phyloP scores from a whole-genome alignment of 2,329 filamentous ascomycete genomes.

The Diaporthe australafricana region DNA sequence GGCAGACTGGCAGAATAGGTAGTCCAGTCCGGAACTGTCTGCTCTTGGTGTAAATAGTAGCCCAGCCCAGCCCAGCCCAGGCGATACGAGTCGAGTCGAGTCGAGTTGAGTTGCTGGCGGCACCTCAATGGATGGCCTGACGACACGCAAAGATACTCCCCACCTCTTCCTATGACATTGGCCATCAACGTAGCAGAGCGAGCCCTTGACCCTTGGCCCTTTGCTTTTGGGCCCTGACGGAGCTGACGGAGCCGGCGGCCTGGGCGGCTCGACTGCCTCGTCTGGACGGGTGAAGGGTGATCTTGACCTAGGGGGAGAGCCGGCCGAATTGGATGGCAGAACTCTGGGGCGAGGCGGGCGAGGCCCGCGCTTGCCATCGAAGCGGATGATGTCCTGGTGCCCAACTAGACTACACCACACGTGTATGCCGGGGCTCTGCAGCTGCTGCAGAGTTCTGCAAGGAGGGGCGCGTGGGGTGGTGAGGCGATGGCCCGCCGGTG shows the following conservation, averaged over 20 bases:
- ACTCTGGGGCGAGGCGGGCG: constrained; percentile 6
- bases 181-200: neutral
- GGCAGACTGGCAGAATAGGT: neutral
- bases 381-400: constrained; percentile 26
- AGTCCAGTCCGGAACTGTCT: too few species aligned
- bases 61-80: neutral
- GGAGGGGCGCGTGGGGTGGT: constrained; percentile 1
- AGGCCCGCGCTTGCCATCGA: neutral
- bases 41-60: neutral
- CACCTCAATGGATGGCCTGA: constrained; percentile 13
- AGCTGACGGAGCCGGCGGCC: neutral
- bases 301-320: constrained; percentile 12
- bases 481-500: neutral
- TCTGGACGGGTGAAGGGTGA: neutral
- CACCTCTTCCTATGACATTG: neutral
- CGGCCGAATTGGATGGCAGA: constrained; percentile 25
- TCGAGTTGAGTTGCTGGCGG: constrained; percentile 13
- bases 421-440: constrained; percentile 10
- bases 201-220: neutral
- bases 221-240: neutral
- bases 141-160: neutral
- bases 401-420: constrained; percentile 16
- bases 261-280: constrained; percentile 14
- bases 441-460: neutral
- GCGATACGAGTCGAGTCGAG: constrained; percentile 5